Evolutionary conservation across 345 rosid genomes (phyloP).

Genomic region (Populus pruinosa): DNA sequence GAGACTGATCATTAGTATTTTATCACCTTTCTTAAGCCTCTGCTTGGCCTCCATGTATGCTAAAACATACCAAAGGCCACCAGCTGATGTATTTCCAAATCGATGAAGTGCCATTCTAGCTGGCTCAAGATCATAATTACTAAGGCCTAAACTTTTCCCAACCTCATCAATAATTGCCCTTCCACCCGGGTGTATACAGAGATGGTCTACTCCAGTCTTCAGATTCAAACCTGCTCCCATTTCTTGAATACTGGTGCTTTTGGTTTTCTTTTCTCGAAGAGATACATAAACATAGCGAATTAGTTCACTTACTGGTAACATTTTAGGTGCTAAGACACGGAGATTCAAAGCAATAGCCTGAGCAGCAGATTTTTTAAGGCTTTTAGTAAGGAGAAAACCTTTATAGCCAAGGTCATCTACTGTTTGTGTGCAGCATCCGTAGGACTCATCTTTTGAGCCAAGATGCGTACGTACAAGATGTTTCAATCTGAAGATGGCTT

Average conservation of each 20-base stretch:
- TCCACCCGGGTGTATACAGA: conserved; percentile 32
- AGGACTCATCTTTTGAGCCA: conserved; percentile 61
- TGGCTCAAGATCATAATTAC: conserved; percentile 26
- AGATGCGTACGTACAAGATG: conserved; percentile 46
- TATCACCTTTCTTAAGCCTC: conserved; percentile 25
- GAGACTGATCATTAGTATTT: conserved; percentile 25
- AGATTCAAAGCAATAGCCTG: conserved; percentile 56
- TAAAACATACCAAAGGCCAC: conserved; percentile 28
- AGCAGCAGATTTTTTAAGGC: conserved; percentile 53
- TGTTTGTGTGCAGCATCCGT: conserved; percentile 51
- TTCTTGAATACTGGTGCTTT: not conserved
- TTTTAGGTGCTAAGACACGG: conserved; percentile 46
- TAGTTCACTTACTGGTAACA: conserved; percentile 12
- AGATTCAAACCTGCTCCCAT: conserved; percentile 14
- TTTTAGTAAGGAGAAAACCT: conserved; percentile 52
- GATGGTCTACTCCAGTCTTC: conserved; percentile 23
- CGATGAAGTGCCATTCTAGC: conserved; percentile 29
- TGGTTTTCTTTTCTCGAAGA: not conserved
- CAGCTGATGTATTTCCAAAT: conserved; percentile 30
- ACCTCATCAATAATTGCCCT: conserved; percentile 22
- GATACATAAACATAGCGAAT: conserved; percentile 1
- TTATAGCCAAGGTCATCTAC: conserved; percentile 53
- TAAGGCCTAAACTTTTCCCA: conserved; percentile 16
- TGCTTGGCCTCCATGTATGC: conserved; percentile 31
- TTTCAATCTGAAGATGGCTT: conserved; percentile 48